These are phyloP conservation scores for Babesia ovata DNA, from an alignment of 169 alveolate genomes.

Conservation along the genomic window DNA sequence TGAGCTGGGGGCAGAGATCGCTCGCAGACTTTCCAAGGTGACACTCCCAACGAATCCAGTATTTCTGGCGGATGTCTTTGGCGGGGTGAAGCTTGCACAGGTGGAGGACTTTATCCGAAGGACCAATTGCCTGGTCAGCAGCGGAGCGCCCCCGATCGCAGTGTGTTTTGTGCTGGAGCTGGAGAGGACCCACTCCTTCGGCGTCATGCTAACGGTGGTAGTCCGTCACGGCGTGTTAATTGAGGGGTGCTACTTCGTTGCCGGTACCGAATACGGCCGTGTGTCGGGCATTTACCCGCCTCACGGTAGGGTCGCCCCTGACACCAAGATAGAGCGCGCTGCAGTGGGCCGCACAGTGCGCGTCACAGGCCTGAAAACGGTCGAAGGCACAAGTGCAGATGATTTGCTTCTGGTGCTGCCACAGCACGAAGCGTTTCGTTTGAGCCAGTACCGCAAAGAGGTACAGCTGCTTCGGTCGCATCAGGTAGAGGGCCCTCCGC, in stretches of 20 bases:
- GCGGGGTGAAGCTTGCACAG: conserved; percentile 32
- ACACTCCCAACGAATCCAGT: conserved; percentile 51
- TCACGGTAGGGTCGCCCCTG: conserved; percentile 5
- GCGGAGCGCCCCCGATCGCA: conserved; percentile 69
- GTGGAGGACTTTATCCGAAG: conserved; percentile 68
- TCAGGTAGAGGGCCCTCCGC: conserved; percentile 75
- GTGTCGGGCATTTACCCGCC: conserved; percentile 66
- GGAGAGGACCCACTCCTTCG: conserved; percentile 68
- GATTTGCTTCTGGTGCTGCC: conserved; percentile 75
- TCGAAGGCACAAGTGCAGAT: conserved; percentile 74
- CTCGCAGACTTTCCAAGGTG: conserved; percentile 28
- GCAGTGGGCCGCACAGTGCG: conserved; percentile 73
- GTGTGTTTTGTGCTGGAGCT: conserved; percentile 74
- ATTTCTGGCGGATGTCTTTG: background rate
- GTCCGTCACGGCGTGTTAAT: conserved; percentile 75
- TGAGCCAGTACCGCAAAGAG: conserved; percentile 76
- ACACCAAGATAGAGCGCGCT: conserved; percentile 64
- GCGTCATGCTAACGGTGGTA: conserved; percentile 69
- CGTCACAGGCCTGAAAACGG: conserved; percentile 70
- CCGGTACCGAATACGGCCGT: conserved; percentile 80
- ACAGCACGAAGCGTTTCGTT: conserved; percentile 78
- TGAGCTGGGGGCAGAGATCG: conserved; percentile 40
- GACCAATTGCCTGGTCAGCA: conserved; percentile 71
- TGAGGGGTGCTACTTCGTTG: conserved; percentile 78
- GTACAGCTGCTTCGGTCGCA: conserved; percentile 66